Evolutionary conservation across 2,329 filamentous ascomycete genomes (phyloP), one percentile per base, ranked within the genome.

Genomic region (Diaporthe eres): DNA sequence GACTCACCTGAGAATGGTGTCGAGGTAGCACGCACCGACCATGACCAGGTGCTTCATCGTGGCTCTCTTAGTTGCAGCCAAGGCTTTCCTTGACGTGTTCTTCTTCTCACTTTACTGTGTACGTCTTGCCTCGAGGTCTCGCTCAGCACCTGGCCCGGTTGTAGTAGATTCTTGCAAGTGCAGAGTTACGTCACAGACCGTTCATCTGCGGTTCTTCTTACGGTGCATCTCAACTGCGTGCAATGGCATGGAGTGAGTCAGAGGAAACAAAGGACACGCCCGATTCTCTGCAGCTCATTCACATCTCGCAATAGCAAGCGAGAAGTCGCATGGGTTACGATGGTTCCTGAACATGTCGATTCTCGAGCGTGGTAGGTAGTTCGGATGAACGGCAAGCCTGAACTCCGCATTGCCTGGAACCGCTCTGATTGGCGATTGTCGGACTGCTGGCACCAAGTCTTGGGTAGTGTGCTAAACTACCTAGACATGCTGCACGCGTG

Each of bases 11-110:
- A 94, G 85, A 75, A 94, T 93, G 2, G 92, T 94, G 82, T 94
- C 93, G 51, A 94, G 84, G 83, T 94, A 94, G 79, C 92, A 93
- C 37, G 92, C 92, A 31, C 93, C 93, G 60, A 93, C 87, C 61
- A 92, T 88, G 71, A 94, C 85, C 77, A 94, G 85, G 78, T 90
- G 89, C 83, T 42, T 55, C 65, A 70, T 70, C 65, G 65, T 28
- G 49, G 65, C 65, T 42, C n/a, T 39, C 13, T 8, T 22, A 34
- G 65, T n/a, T 70, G n/a, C 49, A 39, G 34, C 31, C n/a, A 53
- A 19, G 34, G 1, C 65, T 55, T 8, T 8, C 49, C 65, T 70
- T 25, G 4, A 4, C 34, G 34, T 31, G 49, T 55, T n/a, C 9
- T 39, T 39, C 34, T 55, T 31, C 9, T 55, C 3, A 8, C 13